phyloP scores from a whole-genome alignment of 2,329 filamentous ascomycete species.

The Beauveria sp. region DNA sequence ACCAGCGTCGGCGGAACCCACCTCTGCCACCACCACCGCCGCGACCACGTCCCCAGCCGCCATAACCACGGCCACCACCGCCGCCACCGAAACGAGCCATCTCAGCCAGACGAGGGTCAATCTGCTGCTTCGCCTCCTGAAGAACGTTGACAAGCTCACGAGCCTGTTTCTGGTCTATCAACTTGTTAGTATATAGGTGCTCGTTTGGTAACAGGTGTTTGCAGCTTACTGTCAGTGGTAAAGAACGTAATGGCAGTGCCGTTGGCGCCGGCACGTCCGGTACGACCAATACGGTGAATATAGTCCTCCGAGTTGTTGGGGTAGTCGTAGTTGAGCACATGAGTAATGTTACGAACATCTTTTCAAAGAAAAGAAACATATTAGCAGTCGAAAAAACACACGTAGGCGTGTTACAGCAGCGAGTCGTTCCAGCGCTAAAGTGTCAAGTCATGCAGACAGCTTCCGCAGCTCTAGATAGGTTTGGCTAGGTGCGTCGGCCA shows the following conservation, averaged over 20 bases:
- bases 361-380: conserved; percentile 54
- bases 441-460: conserved; percentile 7
- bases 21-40: conserved; percentile 44
- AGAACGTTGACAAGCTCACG: conserved; percentile 92
- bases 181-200: conserved; percentile 26
- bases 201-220: not conserved
- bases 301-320: conserved; percentile 99
- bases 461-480: conserved; percentile 20
- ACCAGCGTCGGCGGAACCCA: conserved; percentile 32
- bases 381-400: conserved; percentile 60
- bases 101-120: conserved; percentile 90
- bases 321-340: conserved; percentile 99
- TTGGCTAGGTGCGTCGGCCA: conserved; percentile 34
- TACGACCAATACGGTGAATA: conserved; percentile 93
- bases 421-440: conserved; percentile 45
- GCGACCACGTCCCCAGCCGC: conserved; percentile 63
- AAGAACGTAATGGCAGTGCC: conserved; percentile 98
- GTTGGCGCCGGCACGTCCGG: conserved; percentile 86
- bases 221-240: conserved; percentile 94
- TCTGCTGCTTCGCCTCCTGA: conserved; percentile 90
- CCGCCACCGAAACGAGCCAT: conserved; percentile 91
- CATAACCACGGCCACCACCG: conserved; percentile 67
- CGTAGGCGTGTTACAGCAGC: conserved; percentile 47
- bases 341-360: conserved; percentile 99
- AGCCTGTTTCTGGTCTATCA: conserved; percentile 78